Conservation (phyloP, 257 asterid genomes). For the Primulina tabacum region DNA sequence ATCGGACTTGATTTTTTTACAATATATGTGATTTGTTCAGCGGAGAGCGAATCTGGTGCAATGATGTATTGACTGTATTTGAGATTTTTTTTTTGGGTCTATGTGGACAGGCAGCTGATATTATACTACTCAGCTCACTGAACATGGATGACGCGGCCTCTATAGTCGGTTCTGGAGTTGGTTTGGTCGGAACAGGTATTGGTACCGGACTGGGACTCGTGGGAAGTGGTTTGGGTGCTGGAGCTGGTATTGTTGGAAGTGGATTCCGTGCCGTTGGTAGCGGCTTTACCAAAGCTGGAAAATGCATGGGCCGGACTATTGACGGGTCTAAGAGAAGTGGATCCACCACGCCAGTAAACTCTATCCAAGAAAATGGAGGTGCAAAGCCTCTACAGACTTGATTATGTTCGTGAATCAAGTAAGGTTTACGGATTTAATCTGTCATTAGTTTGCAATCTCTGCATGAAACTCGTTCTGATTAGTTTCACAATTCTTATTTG, state of each 20-base stretch:
- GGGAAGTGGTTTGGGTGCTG: constrained; percentile 72
- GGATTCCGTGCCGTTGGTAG: constrained; percentile 84
- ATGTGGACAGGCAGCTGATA: constrained; percentile 75
- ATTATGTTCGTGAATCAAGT: constrained; percentile 20
- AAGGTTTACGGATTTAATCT: constrained; percentile 9
- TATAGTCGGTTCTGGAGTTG: constrained; percentile 57
- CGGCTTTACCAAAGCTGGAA: constrained; percentile 85
- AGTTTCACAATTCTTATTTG: constrained; percentile 6
- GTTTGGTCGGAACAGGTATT: constrained; percentile 46
- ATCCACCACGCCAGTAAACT: constrained; percentile 70
- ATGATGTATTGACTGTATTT: neutral
- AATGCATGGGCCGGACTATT: constrained; percentile 83
- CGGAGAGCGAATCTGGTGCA: neutral
- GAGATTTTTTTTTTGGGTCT: constrained; percentile 3
- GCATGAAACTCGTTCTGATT: constrained; percentile 25
- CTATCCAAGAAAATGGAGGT: too few species aligned
- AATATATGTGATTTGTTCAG: neutral
- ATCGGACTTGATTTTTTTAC: neutral
- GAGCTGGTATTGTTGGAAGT: constrained; percentile 70
- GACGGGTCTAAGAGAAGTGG: constrained; percentile 58
- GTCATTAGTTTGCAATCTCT: constrained; percentile 1
- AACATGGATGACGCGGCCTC: constrained; percentile 83
- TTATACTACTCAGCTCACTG: constrained; percentile 73
- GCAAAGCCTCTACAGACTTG: constrained; percentile 17
- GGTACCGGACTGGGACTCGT: constrained; percentile 63